Evolutionary conservation across 805 yeast genomes (phyloP).

Genomic region (Ogataea chonburiensis): DNA sequence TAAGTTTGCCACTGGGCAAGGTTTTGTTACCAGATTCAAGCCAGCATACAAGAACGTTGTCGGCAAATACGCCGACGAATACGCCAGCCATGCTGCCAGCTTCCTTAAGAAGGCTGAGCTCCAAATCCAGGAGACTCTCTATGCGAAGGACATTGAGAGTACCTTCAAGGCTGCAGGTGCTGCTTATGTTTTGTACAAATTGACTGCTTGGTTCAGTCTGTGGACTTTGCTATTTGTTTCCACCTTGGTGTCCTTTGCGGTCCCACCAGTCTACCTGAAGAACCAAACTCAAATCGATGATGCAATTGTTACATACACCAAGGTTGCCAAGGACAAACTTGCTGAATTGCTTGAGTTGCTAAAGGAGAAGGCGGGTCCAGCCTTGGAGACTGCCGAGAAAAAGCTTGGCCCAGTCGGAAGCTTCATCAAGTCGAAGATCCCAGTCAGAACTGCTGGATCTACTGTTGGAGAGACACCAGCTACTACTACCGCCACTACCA

Average conservation of each 20-base stretch:
- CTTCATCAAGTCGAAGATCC: slow-evolving; percentile 55
- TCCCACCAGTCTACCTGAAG: slow-evolving; percentile 70
- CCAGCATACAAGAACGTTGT: slow-evolving; percentile 46
- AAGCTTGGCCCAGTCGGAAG: slow-evolving; percentile 67
- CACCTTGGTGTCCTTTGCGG: slow-evolving; percentile 64
- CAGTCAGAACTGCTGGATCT: slow-evolving; percentile 69
- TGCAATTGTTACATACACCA: slow-evolving; percentile 46
- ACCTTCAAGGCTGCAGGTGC: slow-evolving; percentile 72
- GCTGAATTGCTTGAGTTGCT: slow-evolving; percentile 40
- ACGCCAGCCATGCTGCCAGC: slow-evolving; percentile 37
- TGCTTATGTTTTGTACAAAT: slow-evolving; percentile 62
- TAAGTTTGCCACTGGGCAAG: slow-evolving; percentile 70
- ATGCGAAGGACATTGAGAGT: slow-evolving; percentile 67
- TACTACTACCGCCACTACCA: slow-evolving; percentile 5
- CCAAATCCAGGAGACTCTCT: slow-evolving; percentile 53
- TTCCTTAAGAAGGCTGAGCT: slow-evolving; percentile 51
- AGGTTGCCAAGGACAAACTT: slow-evolving; percentile 51
- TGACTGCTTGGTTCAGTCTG: slow-evolving; percentile 74
- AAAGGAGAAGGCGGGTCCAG: slow-evolving; percentile 52
- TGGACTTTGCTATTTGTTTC: slow-evolving; percentile 61
- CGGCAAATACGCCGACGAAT: slow-evolving; percentile 29
- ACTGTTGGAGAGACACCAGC: slow-evolving; percentile 47
- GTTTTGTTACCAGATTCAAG: slow-evolving; percentile 74
- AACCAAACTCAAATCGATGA: slow-evolving; percentile 79
- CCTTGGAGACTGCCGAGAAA: slow-evolving; percentile 52